A percentile compares a stretch with the other conserved stretches of the same genome.
Conservation (phyloP, 768 basidiomycete species). For the Lactarius trivialis region DNA sequence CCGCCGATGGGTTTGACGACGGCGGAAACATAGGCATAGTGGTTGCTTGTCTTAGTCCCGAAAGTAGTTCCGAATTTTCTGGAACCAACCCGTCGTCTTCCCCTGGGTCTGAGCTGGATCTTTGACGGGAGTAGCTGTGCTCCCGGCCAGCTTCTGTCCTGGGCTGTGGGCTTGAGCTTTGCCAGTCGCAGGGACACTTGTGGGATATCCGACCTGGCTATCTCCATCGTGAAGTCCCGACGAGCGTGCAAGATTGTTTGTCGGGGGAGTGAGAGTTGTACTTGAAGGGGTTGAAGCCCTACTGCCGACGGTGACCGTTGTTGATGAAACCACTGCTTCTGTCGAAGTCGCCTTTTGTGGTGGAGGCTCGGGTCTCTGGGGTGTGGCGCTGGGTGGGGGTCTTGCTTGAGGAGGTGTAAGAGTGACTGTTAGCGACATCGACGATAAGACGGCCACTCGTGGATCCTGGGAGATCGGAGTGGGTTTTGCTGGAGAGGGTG, state of each 20-base stretch:
- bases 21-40: not conserved
- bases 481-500: not conserved
- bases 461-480: not conserved
- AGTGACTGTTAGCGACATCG: not conserved
- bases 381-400: not conserved
- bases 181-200: not conserved
- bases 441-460: not conserved
- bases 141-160: not conserved
- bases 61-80: not conserved
- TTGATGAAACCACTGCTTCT: not conserved
- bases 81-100: not conserved
- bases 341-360: not conserved
- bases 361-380: not conserved
- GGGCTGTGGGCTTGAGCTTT: not conserved
- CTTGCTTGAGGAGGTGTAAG: not conserved
- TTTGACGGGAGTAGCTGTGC: not conserved
- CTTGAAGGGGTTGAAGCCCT: not conserved
- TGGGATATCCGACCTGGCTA: not conserved
- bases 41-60: not conserved
- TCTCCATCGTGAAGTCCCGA: not conserved
- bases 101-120: not conserved
- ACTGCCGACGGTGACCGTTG: not conserved
- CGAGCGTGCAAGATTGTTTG: not conserved
- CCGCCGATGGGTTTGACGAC: not conserved
- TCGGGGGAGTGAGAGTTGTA: not conserved